Evolutionary conservation across 805 yeast genomes (phyloP).

Genomic region (Kodamaea fukazawae): DNA sequence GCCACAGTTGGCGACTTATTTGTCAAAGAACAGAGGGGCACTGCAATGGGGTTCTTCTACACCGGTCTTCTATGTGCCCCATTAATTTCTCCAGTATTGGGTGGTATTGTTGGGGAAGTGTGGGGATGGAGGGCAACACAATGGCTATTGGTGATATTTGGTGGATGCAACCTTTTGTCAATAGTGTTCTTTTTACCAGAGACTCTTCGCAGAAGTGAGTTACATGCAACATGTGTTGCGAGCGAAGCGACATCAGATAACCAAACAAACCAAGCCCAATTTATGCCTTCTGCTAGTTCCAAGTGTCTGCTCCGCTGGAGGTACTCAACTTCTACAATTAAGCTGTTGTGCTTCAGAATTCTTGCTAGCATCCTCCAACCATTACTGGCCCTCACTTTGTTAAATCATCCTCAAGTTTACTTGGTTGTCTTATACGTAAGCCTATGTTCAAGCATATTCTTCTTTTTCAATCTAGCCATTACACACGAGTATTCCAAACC

Average conservation of each 20-base stretch:
- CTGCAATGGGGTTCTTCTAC: conserved; percentile 76
- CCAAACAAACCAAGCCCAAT: conserved; percentile 3
- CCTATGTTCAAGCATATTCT: conserved; percentile 66
- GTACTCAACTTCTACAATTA: too few relatives aligned
- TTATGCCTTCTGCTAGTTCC: too few relatives aligned
- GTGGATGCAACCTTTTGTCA: conserved; percentile 50
- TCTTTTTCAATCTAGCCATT: conserved; percentile 72
- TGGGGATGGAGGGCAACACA: conserved; percentile 92
- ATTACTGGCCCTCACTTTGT: conserved; percentile 54
- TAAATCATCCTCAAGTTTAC: conserved; percentile 72
- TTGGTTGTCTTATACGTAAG: conserved; percentile 65
- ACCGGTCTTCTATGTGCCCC: conserved; percentile 83
- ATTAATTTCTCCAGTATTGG: conserved; percentile 69
- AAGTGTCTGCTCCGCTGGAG: too few relatives aligned
- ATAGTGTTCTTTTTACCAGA: conserved; percentile 72
- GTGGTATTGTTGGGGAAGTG: conserved; percentile 65
- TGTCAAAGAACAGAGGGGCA: conserved; percentile 65
- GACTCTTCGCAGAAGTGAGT: conserved; percentile 60
- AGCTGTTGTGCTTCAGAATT: too few relatives aligned
- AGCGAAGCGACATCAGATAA: conserved; percentile 38
- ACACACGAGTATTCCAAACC: conserved; percentile 56
- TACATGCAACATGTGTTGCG: conserved; percentile 16
- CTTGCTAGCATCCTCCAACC: conserved; percentile 60
- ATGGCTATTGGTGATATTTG: conserved; percentile 72
- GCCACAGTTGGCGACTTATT: conserved; percentile 80